These are phyloP conservation scores for Jatropha curcas DNA, from an alignment of 345 rosid species.

Conservation along the genomic window DNA sequence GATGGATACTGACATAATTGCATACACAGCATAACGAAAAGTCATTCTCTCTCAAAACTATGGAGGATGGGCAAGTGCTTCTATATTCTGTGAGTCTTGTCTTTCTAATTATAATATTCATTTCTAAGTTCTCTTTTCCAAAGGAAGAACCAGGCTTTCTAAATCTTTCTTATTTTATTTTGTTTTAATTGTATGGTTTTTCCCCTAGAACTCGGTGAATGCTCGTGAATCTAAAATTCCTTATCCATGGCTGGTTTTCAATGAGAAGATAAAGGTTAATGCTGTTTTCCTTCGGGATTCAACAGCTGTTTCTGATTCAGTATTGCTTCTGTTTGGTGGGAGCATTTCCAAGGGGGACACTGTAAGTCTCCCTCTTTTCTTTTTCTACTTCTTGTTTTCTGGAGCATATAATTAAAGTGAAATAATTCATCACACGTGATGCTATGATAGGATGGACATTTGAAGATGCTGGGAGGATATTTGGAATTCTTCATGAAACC, in stretches of 20 bases:
- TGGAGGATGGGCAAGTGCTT: conserved; percentile 96
- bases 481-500: conserved; percentile 85
- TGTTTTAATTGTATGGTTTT: conserved; percentile 18
- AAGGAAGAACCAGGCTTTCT: neutral
- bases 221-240: conserved; percentile 73
- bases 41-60: conserved; percentile 84
- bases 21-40: conserved; percentile 65
- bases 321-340: conserved; percentile 84
- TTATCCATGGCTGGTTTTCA: conserved; percentile 89
- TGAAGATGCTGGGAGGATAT: conserved; percentile 93
- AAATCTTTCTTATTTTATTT: conserved; percentile 7
- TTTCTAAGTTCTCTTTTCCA: neutral
- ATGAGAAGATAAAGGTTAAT: conserved; percentile 93
- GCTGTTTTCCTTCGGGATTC: conserved; percentile 88
- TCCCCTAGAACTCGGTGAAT: conserved; percentile 73
- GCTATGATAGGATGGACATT: conserved; percentile 67
- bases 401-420: neutral
- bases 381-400: conserved; percentile 16
- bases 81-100: conserved; percentile 65
- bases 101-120: conserved; percentile 8
- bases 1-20: conserved; percentile 19
- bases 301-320: conserved; percentile 87
- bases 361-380: conserved; percentile 40
- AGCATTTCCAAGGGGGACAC: conserved; percentile 58
- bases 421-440: neutral